phyloP scores from a whole-genome alignment of 2,329 filamentous ascomycete genomes.

The Colletotrichum magnum region DNA sequence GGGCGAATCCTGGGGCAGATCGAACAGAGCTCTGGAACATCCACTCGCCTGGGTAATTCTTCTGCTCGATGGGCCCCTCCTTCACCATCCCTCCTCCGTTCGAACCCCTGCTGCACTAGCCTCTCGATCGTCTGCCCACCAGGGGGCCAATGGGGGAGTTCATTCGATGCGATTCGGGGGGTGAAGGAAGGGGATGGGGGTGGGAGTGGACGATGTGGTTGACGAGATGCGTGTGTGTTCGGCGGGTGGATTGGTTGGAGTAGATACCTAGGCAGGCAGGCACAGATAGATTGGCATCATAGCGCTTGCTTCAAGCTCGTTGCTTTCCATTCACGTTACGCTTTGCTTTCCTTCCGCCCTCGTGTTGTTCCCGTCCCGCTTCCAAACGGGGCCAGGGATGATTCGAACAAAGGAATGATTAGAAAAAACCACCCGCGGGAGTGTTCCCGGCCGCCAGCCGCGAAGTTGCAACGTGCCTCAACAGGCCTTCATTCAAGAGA shows the following conservation, averaged over 20 bases:
- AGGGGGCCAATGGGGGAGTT: constrained; percentile 31
- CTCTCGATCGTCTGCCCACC: constrained; percentile 34
- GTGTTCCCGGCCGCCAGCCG: constrained; percentile 28
- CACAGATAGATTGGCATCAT: constrained; percentile 28
- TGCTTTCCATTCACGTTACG: neutral
- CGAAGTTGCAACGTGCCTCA: constrained; percentile 35
- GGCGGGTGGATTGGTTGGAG: neutral
- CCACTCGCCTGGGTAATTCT: constrained; percentile 38
- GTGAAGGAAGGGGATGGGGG: neutral
- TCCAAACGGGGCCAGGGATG: neutral
- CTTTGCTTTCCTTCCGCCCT: neutral
- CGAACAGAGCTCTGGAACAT: constrained; percentile 38
- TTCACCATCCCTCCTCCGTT: neutral
- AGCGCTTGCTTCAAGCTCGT: constrained; percentile 21
- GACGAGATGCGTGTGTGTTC: constrained; percentile 13
- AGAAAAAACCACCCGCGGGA: constrained; percentile 6
- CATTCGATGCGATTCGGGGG: constrained; percentile 14
- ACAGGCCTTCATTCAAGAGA: neutral
- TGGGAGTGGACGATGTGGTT: neutral
- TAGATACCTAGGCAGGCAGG: constrained; percentile 2
- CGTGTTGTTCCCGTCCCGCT: neutral
- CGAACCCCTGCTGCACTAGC: constrained; percentile 36
- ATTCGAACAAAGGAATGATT: constrained; percentile 15
- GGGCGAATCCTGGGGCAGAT: constrained; percentile 40
- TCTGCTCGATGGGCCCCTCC: constrained; percentile 19